Evolutionary conservation across 805 yeast species (phyloP), one percentile per base, ranked within the genome.

Genomic region (Tetrapisispora pingtungensis): DNA sequence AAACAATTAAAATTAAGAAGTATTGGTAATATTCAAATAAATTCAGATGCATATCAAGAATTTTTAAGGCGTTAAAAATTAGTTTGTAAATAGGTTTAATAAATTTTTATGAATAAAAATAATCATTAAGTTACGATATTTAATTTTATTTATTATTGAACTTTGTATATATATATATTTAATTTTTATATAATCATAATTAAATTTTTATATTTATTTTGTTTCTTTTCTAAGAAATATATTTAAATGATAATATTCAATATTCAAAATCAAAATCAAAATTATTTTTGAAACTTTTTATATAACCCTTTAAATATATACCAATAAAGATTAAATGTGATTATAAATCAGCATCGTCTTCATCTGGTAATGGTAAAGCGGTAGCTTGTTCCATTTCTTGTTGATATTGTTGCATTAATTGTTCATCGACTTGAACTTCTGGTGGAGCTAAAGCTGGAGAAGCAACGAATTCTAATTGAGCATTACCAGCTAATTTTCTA

Each of bases 371-470:
- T 70, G 99, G 98, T 80, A 93, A 78, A 57, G 97, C 96, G 59
- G 97, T 87, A 64, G 99, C 99, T 74, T 85, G 94, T 70, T 87
- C 97, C 95, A 93, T 90, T 77, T 93, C 98, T 68, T 88, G 94
- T 79, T 93, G 96, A 78, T 93, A 93, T 75, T 90, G 89, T 75
- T 80, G 84, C 97, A 93, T 87, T 74, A 93, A 80, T 63, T 83
- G 93, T 59, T 85, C 86, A 67, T 93, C 98, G 63, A 93, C 97
- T 67, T 81, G 84, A 59, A 90, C 97, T 79, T 93, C 98, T 65
- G 99, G 97, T 62, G 99, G 98, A 65, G 96, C 97, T 72, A 93
- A 81, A 56, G 98, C 99, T 59, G 98, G 98, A 52, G 97, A 85
- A 61, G 95, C 97, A 61, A 94, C 99, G 65, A 93, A 93, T 75